Base-by-base conservation (phyloP, 164 flowering plant species). In the Cinnamomum micranthum region DNA sequence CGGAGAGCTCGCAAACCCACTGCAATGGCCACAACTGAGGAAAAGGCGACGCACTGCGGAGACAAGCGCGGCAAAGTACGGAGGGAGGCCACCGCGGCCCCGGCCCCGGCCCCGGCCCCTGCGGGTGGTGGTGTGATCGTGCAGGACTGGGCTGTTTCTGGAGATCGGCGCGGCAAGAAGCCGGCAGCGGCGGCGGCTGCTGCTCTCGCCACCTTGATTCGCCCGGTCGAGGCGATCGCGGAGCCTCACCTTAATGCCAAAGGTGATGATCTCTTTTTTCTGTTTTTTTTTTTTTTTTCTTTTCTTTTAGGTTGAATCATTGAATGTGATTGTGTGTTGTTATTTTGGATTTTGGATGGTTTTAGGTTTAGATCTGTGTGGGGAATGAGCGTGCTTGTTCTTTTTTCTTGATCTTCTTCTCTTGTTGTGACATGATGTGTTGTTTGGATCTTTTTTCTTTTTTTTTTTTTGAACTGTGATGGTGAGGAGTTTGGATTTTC, bases 11-110 rank as follows among this genome's bases (percentile, higher is more conserved):
- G 85, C 84, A 20, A 91, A 93, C 76, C 98, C 93, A 13, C 72
- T 86, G 25, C 93, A 93, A 93, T 93, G 98, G 98, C 97, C 95
- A 55, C 98, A 93, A 75, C 91, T 90, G 22, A 87, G 98, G 69
- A 93, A 93, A 90, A 88, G 81, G 73, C 93, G 95, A 79, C 93
- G 98, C 74, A 77, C 68, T 71, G 76, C 65, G 79, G 76, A 79
- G 58, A 7, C 72, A 41, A 25, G n/a, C 41, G 9, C 65, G 25
- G 51, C 19, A n/a, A 79, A 66, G 13, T 41, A 47, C 77, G 65
- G 12, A 66, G 76, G 3, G 71, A 55, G 23, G 79, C 78, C 47
- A 80, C 78, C 24, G 74, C 75, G 2, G 71, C 74, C 1, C 11
- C 47, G 47, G 11, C 41, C 0, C 41, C n/a, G 47, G 47, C 7